A percentile compares a stretch with the other conserved stretches of the same genome.
These are phyloP conservation scores for Colletotrichum chrysophilum DNA, from an alignment of 2,329 filamentous ascomycete genomes.

Conservation along the genomic window DNA sequence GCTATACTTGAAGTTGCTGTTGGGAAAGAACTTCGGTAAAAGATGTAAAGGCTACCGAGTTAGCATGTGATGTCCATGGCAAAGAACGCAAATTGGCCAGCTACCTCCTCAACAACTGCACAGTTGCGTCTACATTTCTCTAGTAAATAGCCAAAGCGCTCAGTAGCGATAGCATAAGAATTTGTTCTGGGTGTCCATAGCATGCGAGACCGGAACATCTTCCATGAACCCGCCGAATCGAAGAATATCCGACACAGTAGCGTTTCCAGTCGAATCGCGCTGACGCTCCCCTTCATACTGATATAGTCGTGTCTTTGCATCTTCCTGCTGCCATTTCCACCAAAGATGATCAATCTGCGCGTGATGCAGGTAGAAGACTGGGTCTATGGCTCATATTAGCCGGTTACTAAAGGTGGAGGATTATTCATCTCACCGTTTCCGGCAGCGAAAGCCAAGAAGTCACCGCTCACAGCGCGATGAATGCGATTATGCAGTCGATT, in stretches of 20 bases:
- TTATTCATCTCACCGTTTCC: constrained; percentile 13
- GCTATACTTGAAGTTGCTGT: not conserved
- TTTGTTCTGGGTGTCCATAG: not conserved
- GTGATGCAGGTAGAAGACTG: not conserved
- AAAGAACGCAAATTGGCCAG: not conserved
- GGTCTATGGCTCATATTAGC: not conserved
- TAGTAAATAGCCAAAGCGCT: too few species aligned
- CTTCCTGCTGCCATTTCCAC: not conserved
- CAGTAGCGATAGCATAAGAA: not conserved
- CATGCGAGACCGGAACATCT: not conserved
- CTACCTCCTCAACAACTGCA: not conserved
- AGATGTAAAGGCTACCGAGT: accelerated
- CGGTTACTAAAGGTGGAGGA: not conserved
- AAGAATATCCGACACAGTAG: not conserved
- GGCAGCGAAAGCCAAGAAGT: constrained; percentile 16
- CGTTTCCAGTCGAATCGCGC: not conserved
- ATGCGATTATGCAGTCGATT: constrained; percentile 11
- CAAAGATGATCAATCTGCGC: not conserved
- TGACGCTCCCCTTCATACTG: not conserved
- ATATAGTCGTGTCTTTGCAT: not conserved
- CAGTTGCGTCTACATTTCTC: too few species aligned
- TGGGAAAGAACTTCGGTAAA: accelerated
- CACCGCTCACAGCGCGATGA: constrained; percentile 12
- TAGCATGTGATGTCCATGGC: not conserved
- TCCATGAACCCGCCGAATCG: not conserved